These are phyloP conservation scores for Verticillium isaacii DNA, from an alignment of 2,329 filamentous ascomycete species.

Conservation along the genomic window DNA sequence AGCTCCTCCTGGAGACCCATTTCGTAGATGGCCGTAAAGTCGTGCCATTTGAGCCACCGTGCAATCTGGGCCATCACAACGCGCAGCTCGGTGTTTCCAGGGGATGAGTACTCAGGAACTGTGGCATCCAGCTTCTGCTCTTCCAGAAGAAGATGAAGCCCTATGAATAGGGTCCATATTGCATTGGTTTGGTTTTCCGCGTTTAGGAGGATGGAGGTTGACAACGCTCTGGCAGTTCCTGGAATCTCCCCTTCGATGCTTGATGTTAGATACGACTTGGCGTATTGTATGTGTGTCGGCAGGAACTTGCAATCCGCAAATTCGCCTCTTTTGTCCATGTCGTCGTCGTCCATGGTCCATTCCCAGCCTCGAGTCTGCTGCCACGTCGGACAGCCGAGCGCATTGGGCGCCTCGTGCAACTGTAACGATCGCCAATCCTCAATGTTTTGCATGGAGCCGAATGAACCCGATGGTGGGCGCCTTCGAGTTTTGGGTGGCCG, in stretches of 20 bases:
- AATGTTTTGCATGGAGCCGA: slow-evolving; percentile 27
- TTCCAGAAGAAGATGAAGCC: slow-evolving; percentile 81
- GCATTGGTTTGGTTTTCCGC: slow-evolving; percentile 54
- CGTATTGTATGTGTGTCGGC: slow-evolving; percentile 48
- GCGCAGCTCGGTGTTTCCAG: slow-evolving; percentile 50
- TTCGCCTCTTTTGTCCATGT: slow-evolving; percentile 15
- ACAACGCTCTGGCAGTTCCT: slow-evolving; percentile 56
- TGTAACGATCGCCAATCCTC: slow-evolving; percentile 46
- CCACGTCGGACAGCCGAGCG: slow-evolving; percentile 49
- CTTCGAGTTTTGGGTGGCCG: slow-evolving; percentile 27
- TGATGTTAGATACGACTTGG: slow-evolving; percentile 62
- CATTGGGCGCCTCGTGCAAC: slow-evolving; percentile 39
- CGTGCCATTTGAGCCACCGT: slow-evolving; percentile 71
- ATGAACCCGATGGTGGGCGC: slow-evolving; percentile 27
- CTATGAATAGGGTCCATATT: slow-evolving; percentile 65
- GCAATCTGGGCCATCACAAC: slow-evolving; percentile 76
- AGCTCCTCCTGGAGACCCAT: slow-evolving; percentile 47
- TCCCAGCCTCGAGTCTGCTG: slow-evolving; percentile 63
- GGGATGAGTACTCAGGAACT: slow-evolving; percentile 36
- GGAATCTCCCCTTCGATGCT: slow-evolving; percentile 50
- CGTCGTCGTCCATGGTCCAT: slow-evolving; percentile 61
- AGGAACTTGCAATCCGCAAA: slow-evolving; percentile 35
- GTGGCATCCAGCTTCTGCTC: slow-evolving; percentile 77
- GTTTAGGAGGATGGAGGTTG: slow-evolving; percentile 50
- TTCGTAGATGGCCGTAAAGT: slow-evolving; percentile 44